Base-by-base conservation (phyloP, 2,329 filamentous ascomycete species). In the Gyromitra esculenta region DNA sequence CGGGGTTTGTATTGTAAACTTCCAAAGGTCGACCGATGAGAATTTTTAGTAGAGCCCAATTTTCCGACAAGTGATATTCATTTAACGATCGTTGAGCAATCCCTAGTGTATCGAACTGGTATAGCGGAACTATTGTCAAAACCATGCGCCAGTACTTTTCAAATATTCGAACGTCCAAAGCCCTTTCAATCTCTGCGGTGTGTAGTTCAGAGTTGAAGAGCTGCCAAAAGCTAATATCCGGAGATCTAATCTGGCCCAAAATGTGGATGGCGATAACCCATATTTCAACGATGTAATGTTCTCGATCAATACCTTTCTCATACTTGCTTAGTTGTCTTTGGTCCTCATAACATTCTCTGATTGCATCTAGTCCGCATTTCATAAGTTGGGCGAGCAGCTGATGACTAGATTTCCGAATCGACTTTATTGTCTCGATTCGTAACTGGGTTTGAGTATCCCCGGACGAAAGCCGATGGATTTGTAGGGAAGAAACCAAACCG, bases 261-360 rank as follows among this genome's bases (percentile, higher is more conserved):
- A 87, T 82, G 62, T 87, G 86, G 80, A 90, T 88, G 3, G 89
- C 77, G 25, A 88, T 83, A 1, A 89, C 86, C 90, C 90, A 92
- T 8, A 87, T 86, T 72, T 89, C 85, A 7, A 87, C 80, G 1
- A 82, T 78, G 13, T 83, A 81, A n/a, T 84, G 82, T 41, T 88
- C 85, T 18, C 21, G 43, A 8, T 35, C 71, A 59, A 80, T 80
- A 9, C 79, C 79, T 60, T 52, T 72, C 63, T 80, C 78, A 13
- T 76, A 74, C 25, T 78, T 72, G 35, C n/a, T 73, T 68, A 35
- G 66, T 25, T 62, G 69, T 25, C 78, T 66, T 65, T 80, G 79
- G 31, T 78, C 77, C 39, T 79, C 78, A 63, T 80, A 80, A 66
- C 79, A 80, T 31, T 21, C 50, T 52, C 77, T 76, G 15, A 80